A percentile compares a stretch with the other conserved stretches of the same genome.
These are phyloP conservation scores for Boletus rufocinnamomeus DNA, from an alignment of 768 basidiomycete species.

Conservation along the genomic window DNA sequence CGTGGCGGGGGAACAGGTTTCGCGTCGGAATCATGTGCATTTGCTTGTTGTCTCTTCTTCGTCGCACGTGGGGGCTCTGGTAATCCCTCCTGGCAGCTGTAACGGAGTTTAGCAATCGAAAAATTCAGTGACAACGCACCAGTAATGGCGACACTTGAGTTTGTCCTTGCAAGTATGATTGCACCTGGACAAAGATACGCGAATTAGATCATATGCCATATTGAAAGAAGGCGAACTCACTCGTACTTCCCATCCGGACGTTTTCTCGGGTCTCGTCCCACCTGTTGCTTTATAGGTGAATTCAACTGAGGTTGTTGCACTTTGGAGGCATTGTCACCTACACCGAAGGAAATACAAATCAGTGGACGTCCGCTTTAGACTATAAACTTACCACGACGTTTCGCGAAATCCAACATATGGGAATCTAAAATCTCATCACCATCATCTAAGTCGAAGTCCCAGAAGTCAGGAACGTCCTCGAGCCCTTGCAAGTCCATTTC, in stretches of 20 bases:
- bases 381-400: constrained; percentile 24
- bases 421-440: constrained; percentile 26
- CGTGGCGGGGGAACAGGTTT: background rate
- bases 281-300: constrained; percentile 3
- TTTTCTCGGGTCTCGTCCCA: constrained; percentile 34
- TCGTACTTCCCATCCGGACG: constrained; percentile 65
- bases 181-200: constrained; percentile 49
- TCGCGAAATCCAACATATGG: constrained; percentile 39
- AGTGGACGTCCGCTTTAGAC: background rate
- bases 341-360: background rate
- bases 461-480: constrained; percentile 70
- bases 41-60: constrained; percentile 32
- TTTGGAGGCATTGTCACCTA: background rate
- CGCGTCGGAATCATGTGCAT: constrained; percentile 23
- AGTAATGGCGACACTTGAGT: constrained; percentile 69
- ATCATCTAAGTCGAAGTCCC: constrained; percentile 46
- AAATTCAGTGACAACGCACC: constrained; percentile 40
- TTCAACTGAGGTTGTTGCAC: constrained; percentile 3
- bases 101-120: constrained; percentile 12
- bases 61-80: constrained; percentile 47
- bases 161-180: constrained; percentile 84
- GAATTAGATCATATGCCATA: background rate
- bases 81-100: constrained; percentile 76
- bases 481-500: constrained; percentile 66
- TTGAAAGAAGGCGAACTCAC: constrained; percentile 38